phyloP scores from a whole-genome alignment of 768 basidiomycete species.

The Mycena vitilis region DNA sequence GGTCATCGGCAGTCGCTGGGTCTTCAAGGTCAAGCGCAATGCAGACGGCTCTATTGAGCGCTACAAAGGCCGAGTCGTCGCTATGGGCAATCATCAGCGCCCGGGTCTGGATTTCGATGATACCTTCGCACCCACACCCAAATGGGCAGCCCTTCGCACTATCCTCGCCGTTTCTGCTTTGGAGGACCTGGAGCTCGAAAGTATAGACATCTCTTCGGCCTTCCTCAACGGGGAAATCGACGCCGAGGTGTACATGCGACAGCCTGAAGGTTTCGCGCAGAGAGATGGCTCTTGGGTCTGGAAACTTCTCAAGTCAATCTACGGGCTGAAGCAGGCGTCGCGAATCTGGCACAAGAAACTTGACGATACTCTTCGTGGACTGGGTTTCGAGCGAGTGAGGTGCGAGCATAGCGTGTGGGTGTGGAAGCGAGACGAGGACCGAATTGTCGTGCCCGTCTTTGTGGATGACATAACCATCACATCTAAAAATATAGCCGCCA shows the following conservation, averaged over 20 bases:
- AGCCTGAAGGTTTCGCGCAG: constrained; percentile 43
- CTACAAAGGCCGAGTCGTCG: too few species aligned
- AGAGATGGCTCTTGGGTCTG: constrained; percentile 34
- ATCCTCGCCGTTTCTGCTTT: constrained; percentile 42
- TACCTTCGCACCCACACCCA: constrained; percentile 38
- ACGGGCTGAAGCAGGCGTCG: constrained; percentile 40
- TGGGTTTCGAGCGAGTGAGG: constrained; percentile 20
- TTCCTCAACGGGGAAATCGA: constrained; percentile 46
- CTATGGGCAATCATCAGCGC: constrained; percentile 37
- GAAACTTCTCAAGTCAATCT: constrained; percentile 30
- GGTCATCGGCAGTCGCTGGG: constrained; percentile 24
- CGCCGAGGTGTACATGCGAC: constrained; percentile 49
- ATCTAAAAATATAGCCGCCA: not conserved
- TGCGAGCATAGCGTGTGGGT: not conserved
- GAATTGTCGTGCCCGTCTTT: constrained; percentile 43
- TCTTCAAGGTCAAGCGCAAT: too few species aligned
- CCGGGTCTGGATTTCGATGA: constrained; percentile 40
- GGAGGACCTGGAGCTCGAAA: constrained; percentile 42
- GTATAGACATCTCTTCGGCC: constrained; percentile 44
- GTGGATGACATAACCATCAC: constrained; percentile 44
- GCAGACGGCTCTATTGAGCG: too few species aligned
- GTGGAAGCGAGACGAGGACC: constrained; percentile 8
- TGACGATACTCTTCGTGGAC: constrained; percentile 26
- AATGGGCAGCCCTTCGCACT: constrained; percentile 38
- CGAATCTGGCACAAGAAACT: constrained; percentile 39